phyloP scores from a whole-genome alignment of 2,329 filamentous ascomycete species.

The Rutstroemia sp. region DNA sequence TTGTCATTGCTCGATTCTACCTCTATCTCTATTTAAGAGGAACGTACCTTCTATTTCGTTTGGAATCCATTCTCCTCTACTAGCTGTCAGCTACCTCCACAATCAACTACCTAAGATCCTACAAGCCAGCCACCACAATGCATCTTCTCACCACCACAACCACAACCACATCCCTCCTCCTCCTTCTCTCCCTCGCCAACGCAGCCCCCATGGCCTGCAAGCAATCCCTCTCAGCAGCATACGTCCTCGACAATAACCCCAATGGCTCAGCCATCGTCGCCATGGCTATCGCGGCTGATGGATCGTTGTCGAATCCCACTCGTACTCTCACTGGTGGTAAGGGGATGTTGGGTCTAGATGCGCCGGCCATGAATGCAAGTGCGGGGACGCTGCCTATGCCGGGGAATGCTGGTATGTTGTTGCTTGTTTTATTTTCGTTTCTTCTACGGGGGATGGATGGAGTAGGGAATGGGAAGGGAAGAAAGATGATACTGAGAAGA shows the following conservation, averaged over 20 bases:
- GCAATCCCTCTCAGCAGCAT: conserved; percentile 34
- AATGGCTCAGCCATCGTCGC: conserved; percentile 40
- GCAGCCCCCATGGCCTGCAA: not conserved
- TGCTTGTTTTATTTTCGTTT: not conserved
- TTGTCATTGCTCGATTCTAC: no score
- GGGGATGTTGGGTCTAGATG: conserved; percentile 36
- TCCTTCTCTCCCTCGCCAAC: not conserved
- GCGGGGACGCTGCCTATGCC: not conserved
- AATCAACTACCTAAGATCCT: no score
- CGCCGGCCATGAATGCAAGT: not conserved
- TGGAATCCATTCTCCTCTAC: no score
- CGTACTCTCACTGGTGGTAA: conserved; percentile 39
- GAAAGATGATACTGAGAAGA: no score
- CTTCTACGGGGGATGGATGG: not conserved
- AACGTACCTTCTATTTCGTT: no score
- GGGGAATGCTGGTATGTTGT: not conserved
- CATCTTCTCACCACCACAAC: not conserved
- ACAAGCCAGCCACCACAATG: not conserved
- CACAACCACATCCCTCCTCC: no score
- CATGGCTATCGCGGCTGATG: conserved; percentile 38
- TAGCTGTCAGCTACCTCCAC: no score
- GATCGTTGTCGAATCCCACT: conserved; percentile 37
- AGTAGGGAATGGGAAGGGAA: not conserved
- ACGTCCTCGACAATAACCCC: conserved; percentile 47
- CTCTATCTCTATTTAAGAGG: no score